phyloP scores from a whole-genome alignment of 257 asterid genomes.

The Nicotiana tabacum region DNA sequence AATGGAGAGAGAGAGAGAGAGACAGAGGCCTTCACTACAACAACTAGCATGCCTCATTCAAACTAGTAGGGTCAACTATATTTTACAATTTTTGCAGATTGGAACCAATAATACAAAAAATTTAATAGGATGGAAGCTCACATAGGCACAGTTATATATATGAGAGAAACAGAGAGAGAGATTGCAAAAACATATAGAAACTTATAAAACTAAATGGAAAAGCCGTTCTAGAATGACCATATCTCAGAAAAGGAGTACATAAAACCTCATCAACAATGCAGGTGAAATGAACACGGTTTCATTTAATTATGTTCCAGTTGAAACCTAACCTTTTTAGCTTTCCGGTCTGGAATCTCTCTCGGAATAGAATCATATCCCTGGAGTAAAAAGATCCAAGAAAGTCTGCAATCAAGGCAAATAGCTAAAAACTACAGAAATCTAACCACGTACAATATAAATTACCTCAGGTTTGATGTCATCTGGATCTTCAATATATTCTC shows the following conservation, averaged over 20 bases:
- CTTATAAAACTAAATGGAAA: not conserved
- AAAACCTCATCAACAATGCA: not conserved
- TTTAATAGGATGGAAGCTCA: not conserved
- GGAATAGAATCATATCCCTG: slow-evolving; percentile 95
- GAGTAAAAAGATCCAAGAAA: slow-evolving; percentile 8
- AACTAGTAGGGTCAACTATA: not conserved
- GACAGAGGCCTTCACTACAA: not conserved
- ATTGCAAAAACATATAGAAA: not conserved
- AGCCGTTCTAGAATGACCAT: not conserved
- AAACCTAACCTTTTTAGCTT: slow-evolving; percentile 54
- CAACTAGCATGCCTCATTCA: not conserved
- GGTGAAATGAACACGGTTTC: not conserved
- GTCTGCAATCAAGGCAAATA: not conserved
- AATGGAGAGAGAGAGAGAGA: too few species aligned
- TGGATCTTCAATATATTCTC: slow-evolving; percentile 87
- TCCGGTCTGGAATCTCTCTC: slow-evolving; percentile 88
- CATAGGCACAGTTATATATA: not conserved
- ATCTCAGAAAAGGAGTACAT: not conserved
- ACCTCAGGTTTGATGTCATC: slow-evolving; percentile 78
- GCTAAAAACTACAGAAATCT: not conserved
- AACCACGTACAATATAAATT: slow-evolving; percentile 15
- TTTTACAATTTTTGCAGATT: not conserved
- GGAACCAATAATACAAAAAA: not conserved
- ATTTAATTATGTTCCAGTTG: not conserved
- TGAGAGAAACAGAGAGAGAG: not conserved